Conservation (phyloP, 208 protist genomes). For the Wallacemonas collosoma region DNA sequence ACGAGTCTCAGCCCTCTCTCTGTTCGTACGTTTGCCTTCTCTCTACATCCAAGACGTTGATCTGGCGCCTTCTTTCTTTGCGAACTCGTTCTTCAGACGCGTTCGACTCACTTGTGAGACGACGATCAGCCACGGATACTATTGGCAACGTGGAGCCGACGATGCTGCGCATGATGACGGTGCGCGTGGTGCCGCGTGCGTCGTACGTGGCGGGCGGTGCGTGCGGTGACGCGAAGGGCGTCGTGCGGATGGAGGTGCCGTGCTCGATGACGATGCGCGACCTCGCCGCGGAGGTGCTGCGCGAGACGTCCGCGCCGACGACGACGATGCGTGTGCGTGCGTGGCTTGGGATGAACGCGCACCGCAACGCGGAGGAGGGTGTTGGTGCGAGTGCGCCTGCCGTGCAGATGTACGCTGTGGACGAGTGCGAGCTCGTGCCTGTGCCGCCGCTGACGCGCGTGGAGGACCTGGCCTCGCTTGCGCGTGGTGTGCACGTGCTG, state of each 20-base stretch:
- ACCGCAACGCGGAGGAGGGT: background rate
- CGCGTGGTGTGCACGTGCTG: background rate
- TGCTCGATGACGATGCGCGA: slow-evolving; percentile 14
- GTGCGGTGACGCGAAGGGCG: background rate
- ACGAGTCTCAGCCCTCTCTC: too few relatives aligned
- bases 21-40: too few relatives aligned
- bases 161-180: slow-evolving; percentile 15
- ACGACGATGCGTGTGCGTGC: slow-evolving; percentile 5
- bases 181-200: slow-evolving; percentile 7
- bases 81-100: too few relatives aligned
- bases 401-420: slow-evolving; percentile 18
- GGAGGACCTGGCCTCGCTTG: slow-evolving; percentile 3
- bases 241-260: slow-evolving; percentile 8
- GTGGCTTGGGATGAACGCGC: slow-evolving; percentile 5
- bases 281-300: slow-evolving; percentile 3
- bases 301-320: slow-evolving; percentile 9
- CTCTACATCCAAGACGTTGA: too few relatives aligned
- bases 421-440: slow-evolving; percentile 1
- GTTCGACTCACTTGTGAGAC: too few relatives aligned
- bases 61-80: too few relatives aligned
- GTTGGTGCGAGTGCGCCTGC: background rate
- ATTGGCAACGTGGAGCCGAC: slow-evolving; percentile 11
- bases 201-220: slow-evolving; percentile 10
- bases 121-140: too few relatives aligned
- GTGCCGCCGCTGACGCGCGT: slow-evolving; percentile 1